phyloP scores from a whole-genome alignment of 441 rosid species.

The Geranium incanum region DNA sequence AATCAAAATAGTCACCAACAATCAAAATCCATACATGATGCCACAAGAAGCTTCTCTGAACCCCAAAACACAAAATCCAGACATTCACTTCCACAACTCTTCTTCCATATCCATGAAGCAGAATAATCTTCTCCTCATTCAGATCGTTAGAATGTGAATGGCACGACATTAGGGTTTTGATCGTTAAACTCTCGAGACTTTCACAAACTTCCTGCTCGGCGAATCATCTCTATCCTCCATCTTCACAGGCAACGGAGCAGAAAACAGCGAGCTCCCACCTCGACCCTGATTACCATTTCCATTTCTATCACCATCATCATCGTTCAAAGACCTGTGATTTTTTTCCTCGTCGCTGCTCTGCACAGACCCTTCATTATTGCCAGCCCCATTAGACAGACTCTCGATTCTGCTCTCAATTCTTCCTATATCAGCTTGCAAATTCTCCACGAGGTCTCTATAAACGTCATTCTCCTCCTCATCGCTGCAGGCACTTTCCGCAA shows the following conservation, averaged over 20 bases:
- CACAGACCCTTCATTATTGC: conserved; percentile 28
- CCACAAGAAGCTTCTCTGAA: not conserved
- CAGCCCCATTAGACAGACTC: conserved; percentile 23
- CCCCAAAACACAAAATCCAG: not conserved
- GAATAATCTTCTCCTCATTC: not conserved
- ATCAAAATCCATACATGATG: not conserved
- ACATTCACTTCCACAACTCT: not conserved
- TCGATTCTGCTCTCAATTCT: conserved; percentile 23
- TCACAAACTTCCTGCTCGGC: conserved; percentile 33
- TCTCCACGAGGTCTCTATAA: conserved; percentile 26
- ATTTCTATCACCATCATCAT: conserved; percentile 16
- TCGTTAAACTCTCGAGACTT: conserved; percentile 12
- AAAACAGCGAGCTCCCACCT: conserved; percentile 35
- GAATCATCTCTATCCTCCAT: conserved; percentile 57
- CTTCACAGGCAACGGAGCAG: conserved; percentile 71
- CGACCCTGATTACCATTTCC: conserved; percentile 23
- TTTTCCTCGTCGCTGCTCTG: conserved; percentile 33
- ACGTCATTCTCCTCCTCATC: conserved; percentile 21
- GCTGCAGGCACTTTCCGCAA: conserved; percentile 43
- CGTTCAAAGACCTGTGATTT: conserved; percentile 17
- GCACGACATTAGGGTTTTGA: not conserved
- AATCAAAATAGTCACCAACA: not conserved
- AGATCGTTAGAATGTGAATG: not conserved
- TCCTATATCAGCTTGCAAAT: conserved; percentile 23
- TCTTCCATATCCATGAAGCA: not conserved